phyloP scores from a whole-genome alignment of 1,284 basidiomycete species.

The Ganoderma multipileum region DNA sequence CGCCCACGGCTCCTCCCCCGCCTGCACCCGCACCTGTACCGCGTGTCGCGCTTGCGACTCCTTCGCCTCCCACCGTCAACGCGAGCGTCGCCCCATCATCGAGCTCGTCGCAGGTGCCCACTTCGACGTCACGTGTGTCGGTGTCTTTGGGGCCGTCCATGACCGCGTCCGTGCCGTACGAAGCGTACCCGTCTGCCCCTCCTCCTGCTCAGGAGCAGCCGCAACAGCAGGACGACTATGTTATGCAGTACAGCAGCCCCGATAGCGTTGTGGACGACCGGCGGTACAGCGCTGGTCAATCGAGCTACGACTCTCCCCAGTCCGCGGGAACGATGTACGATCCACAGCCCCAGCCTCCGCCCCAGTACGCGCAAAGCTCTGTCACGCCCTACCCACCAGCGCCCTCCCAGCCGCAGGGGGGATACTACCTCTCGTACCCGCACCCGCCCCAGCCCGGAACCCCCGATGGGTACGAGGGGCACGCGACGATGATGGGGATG shows the following conservation, averaged over 20 bases:
- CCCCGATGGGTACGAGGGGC: slow-evolving; percentile 27
- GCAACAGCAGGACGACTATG: slow-evolving; percentile 31
- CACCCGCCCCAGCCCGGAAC: slow-evolving; percentile 7
- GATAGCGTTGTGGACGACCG: slow-evolving; percentile 30
- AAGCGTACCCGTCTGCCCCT: slow-evolving; percentile 19
- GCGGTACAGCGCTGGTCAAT: slow-evolving; percentile 25
- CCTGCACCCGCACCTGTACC: slow-evolving; percentile 12
- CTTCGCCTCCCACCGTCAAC: slow-evolving; percentile 11
- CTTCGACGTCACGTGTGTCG: slow-evolving; percentile 13
- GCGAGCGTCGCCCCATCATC: slow-evolving; percentile 3
- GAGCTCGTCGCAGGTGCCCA: slow-evolving; percentile 7
- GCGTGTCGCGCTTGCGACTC: slow-evolving; percentile 23
- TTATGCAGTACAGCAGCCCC: slow-evolving; percentile 33
- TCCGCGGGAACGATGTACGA: slow-evolving; percentile 30
- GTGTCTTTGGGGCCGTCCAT: slow-evolving; percentile 23
- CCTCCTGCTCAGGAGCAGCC: slow-evolving; percentile 12
- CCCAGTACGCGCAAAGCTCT: slow-evolving; percentile 22
- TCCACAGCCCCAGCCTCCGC: slow-evolving; percentile 15
- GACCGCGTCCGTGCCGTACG: slow-evolving; percentile 22
- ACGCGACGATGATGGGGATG: slow-evolving; percentile 25
- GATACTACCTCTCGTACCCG: slow-evolving; percentile 33
- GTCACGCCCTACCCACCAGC: slow-evolving; percentile 27
- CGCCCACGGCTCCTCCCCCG: slow-evolving; percentile 8
- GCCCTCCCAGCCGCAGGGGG: slow-evolving; percentile 20
- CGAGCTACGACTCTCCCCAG: slow-evolving; percentile 32